These are phyloP conservation scores for Sporisorium scitamineum DNA, from an alignment of 1,284 basidiomycete genomes.

Conservation along the genomic window DNA sequence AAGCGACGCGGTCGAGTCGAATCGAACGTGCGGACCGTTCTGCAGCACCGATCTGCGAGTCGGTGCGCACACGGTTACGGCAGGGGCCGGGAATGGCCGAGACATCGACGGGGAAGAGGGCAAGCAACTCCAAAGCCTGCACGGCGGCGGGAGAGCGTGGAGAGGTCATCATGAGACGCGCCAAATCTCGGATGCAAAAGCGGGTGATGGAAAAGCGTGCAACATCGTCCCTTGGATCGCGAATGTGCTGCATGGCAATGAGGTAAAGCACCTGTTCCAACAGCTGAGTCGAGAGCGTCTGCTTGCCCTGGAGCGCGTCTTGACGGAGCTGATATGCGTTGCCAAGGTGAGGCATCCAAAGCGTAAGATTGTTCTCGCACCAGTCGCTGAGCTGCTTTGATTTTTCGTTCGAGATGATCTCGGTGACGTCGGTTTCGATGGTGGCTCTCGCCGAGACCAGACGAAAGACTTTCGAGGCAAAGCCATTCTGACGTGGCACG, in stretches of 20 bases:
- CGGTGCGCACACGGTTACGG: constrained; percentile 40
- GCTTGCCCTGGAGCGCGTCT: constrained; percentile 31
- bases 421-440: constrained; percentile 43
- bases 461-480: constrained; percentile 43
- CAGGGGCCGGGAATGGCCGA: constrained; percentile 40
- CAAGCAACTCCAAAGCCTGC: constrained; percentile 39
- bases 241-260: constrained; percentile 44
- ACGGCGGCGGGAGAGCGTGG: constrained; percentile 34
- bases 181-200: constrained; percentile 38
- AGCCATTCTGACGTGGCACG: constrained; percentile 39
- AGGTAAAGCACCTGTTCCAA: constrained; percentile 47
- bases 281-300: constrained; percentile 41
- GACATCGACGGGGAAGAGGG: constrained; percentile 46
- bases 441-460: constrained; percentile 43
- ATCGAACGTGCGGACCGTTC: constrained; percentile 39
- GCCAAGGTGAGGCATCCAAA: constrained; percentile 43
- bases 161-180: constrained; percentile 39
- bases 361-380: constrained; percentile 42
- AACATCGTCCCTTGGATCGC: constrained; percentile 40
- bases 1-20: constrained; percentile 39
- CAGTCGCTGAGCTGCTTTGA: constrained; percentile 45
- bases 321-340: constrained; percentile 40
- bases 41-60: constrained; percentile 32
- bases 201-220: constrained; percentile 35
- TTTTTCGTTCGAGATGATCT: constrained; percentile 34